These are phyloP conservation scores for Trifolium subterraneum DNA, from an alignment of 306 rosid species.

Conservation along the genomic window DNA sequence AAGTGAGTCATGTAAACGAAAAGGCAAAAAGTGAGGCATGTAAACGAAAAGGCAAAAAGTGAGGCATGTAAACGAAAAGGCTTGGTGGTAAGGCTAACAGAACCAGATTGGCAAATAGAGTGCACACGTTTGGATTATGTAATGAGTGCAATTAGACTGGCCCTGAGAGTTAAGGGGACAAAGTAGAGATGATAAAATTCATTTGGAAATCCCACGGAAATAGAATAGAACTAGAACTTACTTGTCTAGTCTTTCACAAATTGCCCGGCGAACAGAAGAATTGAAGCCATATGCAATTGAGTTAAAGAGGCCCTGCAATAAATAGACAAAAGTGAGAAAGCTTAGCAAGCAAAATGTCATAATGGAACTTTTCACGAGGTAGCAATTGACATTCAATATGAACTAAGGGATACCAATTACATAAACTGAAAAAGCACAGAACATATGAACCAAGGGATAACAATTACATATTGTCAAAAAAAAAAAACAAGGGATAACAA, in stretches of 20 bases:
- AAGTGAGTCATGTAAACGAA: background rate
- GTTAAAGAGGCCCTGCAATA: constrained; percentile 89
- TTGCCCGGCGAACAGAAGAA: constrained; percentile 93
- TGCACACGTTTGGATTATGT: constrained; percentile 16
- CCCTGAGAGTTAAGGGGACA: constrained; percentile 14
- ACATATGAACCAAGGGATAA: constrained; percentile 33
- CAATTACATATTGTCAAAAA: no score
- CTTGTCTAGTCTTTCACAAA: constrained; percentile 85
- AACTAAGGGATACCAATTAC: constrained; percentile 32
- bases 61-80: background rate
- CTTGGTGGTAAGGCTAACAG: constrained; percentile 14
- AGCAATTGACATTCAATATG: constrained; percentile 19
- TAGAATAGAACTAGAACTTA: constrained; percentile 49
- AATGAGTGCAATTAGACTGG: constrained; percentile 32
- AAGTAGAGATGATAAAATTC: background rate
- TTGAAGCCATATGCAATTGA: constrained; percentile 98
- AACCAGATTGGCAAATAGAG: constrained; percentile 15
- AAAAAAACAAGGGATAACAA: no score
- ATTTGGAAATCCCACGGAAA: background rate
- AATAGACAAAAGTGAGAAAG: constrained; percentile 29
- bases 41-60: no score
- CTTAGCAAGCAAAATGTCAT: constrained; percentile 28
- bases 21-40: background rate
- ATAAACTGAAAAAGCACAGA: constrained; percentile 40
- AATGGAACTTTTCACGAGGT: constrained; percentile 20